Evolutionary conservation across 352 stramenopile species (phyloP).

Genomic region (Globisporangium sylvaticum): DNA sequence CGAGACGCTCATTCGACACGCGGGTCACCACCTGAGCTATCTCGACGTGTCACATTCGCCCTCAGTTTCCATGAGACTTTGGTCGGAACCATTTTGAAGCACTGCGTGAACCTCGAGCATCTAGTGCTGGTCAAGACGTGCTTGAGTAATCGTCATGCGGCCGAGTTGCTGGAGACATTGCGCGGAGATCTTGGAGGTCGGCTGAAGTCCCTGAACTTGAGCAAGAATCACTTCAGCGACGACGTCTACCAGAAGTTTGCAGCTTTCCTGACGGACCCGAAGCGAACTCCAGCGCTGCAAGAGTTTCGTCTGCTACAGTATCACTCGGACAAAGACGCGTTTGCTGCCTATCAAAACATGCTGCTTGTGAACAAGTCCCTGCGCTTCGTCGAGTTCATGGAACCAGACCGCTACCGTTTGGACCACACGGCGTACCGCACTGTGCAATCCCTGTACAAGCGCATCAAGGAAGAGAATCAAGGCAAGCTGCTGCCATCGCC

Average conservation of each 20-base stretch:
- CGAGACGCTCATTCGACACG: neutral
- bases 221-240: neutral
- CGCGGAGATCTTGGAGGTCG: neutral
- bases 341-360: neutral
- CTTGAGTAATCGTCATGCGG: neutral
- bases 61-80: neutral
- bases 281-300: conserved; percentile 6
- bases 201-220: conserved; percentile 8
- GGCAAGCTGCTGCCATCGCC: neutral
- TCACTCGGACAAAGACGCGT: too few relatives aligned
- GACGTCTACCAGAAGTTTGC: neutral
- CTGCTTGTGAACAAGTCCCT: conserved; percentile 9
- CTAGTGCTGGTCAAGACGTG: neutral
- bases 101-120: conserved; percentile 8
- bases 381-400: neutral
- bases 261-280: neutral
- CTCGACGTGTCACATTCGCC: neutral
- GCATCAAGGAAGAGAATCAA: neutral
- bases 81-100: neutral
- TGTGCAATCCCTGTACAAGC: neutral
- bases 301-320: too few relatives aligned
- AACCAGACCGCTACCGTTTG: too few relatives aligned
- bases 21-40: neutral
- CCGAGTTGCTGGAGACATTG: neutral
- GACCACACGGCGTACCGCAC: neutral